Conservation (phyloP, 345 rosid species). For the Arabis alpina region DNA sequence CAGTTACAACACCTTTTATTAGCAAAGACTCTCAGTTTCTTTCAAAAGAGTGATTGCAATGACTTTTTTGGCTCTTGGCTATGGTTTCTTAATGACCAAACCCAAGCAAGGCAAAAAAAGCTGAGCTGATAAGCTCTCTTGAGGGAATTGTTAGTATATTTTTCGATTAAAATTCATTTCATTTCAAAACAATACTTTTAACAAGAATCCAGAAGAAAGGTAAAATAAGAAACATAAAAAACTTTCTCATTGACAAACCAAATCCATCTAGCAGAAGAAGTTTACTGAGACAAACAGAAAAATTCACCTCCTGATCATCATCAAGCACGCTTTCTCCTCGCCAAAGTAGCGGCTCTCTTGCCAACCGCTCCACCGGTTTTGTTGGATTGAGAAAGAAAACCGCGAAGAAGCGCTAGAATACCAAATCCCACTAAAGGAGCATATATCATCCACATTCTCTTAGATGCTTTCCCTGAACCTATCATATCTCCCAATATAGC, state of each 20-base stretch:
- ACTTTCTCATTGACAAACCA: neutral
- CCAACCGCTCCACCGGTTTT: slow-evolving; percentile 31
- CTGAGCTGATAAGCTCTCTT: no score
- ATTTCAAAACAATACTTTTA: slow-evolving; percentile 9
- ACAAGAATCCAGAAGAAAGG: neutral
- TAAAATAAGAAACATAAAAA: neutral
- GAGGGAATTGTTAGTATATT: no score
- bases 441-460: slow-evolving; percentile 57
- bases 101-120: neutral
- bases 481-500: slow-evolving; percentile 63
- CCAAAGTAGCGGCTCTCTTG: slow-evolving; percentile 45
- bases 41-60: neutral
- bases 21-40: neutral
- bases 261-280: neutral
- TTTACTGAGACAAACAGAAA: no score
- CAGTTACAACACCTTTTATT: neutral
- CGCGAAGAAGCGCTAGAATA: slow-evolving; percentile 61
- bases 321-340: slow-evolving; percentile 68
- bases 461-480: slow-evolving; percentile 64
- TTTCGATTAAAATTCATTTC: slow-evolving; percentile 3
- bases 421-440: slow-evolving; percentile 52
- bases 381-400: slow-evolving; percentile 46
- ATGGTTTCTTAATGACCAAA: slow-evolving; percentile 24
- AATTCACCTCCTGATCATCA: no score
- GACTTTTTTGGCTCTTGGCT: neutral